Conservation (phyloP, 495 filamentous ascomycete genomes). For the Penicillium goetzii region DNA sequence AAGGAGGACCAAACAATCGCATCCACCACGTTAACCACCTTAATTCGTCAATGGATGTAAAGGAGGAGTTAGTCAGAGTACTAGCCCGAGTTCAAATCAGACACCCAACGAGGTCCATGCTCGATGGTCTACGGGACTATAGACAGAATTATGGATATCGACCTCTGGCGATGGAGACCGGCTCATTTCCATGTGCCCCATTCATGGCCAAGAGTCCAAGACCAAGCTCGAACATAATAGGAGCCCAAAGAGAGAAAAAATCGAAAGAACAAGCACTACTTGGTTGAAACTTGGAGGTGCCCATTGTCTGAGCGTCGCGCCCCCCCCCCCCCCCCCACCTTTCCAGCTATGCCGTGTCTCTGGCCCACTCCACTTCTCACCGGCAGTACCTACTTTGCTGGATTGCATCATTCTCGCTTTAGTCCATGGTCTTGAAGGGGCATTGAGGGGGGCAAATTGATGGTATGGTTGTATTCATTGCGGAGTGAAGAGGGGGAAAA, state of each 20-base stretch:
- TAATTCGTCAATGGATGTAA: not conserved
- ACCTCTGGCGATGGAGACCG: constrained; percentile 16
- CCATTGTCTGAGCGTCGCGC: constrained; percentile 3
- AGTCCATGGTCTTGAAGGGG: not conserved
- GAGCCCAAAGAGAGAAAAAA: not conserved
- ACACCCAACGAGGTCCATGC: not conserved
- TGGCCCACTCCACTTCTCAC: constrained; percentile 30
- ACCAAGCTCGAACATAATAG: constrained; percentile 11
- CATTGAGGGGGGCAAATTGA: not conserved
- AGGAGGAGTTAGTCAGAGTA: not conserved
- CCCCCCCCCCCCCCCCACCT: constrained; percentile 15
- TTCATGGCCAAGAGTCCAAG: not conserved
- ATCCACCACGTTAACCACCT: not conserved
- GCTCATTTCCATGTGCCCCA: constrained; percentile 20
- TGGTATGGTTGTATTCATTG: constrained; percentile 7
- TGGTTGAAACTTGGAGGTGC: constrained; percentile 12
- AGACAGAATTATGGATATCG: not conserved
- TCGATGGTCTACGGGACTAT: not conserved
- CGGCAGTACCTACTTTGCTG: constrained; percentile 22
- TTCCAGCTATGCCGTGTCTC: constrained; percentile 31
- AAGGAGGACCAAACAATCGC: not conserved
- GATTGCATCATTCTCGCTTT: constrained; percentile 14
- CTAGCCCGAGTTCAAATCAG: not conserved
- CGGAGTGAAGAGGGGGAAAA: not conserved
- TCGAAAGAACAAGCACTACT: constrained; percentile 23